These are phyloP conservation scores for Echeveria elegans DNA, from an alignment of 164 flowering plant species.

Conservation along the genomic window DNA sequence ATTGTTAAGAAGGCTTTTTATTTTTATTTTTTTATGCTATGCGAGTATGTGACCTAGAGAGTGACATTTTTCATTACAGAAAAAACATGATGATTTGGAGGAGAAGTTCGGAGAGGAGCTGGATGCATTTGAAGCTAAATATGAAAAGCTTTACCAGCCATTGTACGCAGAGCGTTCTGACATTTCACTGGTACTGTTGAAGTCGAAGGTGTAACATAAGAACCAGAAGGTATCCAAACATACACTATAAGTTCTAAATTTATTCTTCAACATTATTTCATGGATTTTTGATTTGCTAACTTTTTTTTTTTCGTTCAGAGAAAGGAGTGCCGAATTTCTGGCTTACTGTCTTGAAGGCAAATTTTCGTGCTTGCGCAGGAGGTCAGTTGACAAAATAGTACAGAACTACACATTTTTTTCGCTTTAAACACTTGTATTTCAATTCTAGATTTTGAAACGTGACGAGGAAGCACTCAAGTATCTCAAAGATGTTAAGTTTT, in stretches of 20 bases:
- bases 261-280: no score
- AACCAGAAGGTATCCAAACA: slow-evolving; percentile 36
- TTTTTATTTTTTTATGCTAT: no score
- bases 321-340: slow-evolving; percentile 90
- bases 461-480: slow-evolving; percentile 87
- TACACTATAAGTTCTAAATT: no score
- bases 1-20: not conserved
- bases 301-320: no score
- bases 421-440: no score
- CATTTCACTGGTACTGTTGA: slow-evolving; percentile 64
- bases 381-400: no score
- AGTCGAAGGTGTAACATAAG: slow-evolving; percentile 49
- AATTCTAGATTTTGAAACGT: slow-evolving; percentile 80
- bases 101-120: slow-evolving; percentile 39
- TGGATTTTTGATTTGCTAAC: no score
- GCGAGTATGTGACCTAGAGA: no score
- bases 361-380: slow-evolving; percentile 64
- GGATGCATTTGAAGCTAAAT: slow-evolving; percentile 39
- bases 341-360: slow-evolving; percentile 79
- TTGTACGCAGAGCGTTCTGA: slow-evolving; percentile 50
- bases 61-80: slow-evolving; percentile 14
- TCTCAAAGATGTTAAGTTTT: slow-evolving; percentile 83
- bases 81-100: slow-evolving; percentile 35
- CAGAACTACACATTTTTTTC: no score
- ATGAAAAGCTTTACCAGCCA: slow-evolving; percentile 37